Conservation (phyloP, 495 filamentous ascomycete genomes). For the Chaetomium fimeti region DNA sequence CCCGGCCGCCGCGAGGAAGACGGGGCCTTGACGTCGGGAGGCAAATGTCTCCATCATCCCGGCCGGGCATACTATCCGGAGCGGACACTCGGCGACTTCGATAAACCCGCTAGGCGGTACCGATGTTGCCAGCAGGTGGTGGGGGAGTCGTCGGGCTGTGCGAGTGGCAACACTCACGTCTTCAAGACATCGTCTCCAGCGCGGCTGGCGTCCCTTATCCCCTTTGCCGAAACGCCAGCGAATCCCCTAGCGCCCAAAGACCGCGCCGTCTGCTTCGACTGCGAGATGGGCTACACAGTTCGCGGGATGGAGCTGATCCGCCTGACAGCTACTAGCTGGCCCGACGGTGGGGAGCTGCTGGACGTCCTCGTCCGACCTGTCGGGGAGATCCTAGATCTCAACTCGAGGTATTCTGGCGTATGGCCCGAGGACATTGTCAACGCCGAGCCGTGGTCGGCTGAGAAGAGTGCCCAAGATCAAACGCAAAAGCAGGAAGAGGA, state of each 20-base stretch:
- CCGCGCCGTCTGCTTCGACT: constrained; percentile 76
- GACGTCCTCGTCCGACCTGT: constrained; percentile 84
- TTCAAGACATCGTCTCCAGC: constrained; percentile 80
- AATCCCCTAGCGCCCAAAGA: constrained; percentile 49
- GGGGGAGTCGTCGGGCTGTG: constrained; percentile 72
- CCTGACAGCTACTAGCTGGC: constrained; percentile 84
- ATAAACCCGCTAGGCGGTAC: constrained; percentile 58
- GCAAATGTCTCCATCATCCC: constrained; percentile 74
- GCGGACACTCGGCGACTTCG: constrained; percentile 39
- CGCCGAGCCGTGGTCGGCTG: constrained; percentile 59
- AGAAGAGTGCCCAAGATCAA: not conserved
- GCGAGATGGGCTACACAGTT: constrained; percentile 95
- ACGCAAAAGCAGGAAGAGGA: not conserved
- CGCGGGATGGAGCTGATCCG: constrained; percentile 84
- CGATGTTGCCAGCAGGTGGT: constrained; percentile 74
- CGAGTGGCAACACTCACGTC: constrained; percentile 67
- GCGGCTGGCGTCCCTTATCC: constrained; percentile 71
- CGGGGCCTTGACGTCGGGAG: constrained; percentile 73
- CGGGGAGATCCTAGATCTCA: constrained; percentile 84
- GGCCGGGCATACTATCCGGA: constrained; percentile 59
- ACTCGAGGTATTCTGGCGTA: constrained; percentile 85
- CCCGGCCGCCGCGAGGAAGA: constrained; percentile 78
- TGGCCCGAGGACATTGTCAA: constrained; percentile 67
- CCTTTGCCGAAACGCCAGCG: constrained; percentile 73
- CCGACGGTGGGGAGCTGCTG: constrained; percentile 66